Conservation (phyloP, 2,329 filamentous ascomycete species). For the Aspergillus sergii region DNA sequence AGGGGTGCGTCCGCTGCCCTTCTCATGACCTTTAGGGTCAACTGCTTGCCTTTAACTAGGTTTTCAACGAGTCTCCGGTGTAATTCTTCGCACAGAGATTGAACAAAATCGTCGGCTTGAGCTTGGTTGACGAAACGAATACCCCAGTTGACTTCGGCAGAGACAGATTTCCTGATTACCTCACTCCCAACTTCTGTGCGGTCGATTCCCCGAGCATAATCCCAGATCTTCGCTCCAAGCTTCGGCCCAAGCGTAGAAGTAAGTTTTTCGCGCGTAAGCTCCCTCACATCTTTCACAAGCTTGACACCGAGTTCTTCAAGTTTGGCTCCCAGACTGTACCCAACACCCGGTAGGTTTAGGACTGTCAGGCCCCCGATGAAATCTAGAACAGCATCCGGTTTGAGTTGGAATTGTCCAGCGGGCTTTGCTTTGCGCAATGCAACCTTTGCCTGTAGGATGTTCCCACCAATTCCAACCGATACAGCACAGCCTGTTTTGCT, state of each 20-base stretch:
- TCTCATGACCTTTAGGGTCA: constrained; percentile 95
- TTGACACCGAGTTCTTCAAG: constrained; percentile 84
- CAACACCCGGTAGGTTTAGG: constrained; percentile 86
- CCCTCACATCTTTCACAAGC: constrained; percentile 79
- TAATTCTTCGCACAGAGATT: constrained; percentile 81
- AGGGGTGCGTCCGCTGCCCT: constrained; percentile 82
- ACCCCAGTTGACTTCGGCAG: constrained; percentile 97
- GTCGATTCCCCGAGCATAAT: constrained; percentile 89
- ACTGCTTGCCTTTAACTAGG: constrained; percentile 79
- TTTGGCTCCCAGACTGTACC: constrained; percentile 82
- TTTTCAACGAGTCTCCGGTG: constrained; percentile 79
- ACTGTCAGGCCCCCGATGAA: constrained; percentile 79
- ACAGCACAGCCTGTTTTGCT: constrained; percentile 79
- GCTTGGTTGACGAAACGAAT: constrained; percentile 88
- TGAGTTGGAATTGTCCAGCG: constrained; percentile 86
- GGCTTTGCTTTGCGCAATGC: constrained; percentile 91
- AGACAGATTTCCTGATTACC: constrained; percentile 86
- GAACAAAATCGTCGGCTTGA: constrained; percentile 92
- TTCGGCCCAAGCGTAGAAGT: constrained; percentile 79
- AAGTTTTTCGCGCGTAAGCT: constrained; percentile 74
- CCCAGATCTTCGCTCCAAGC: constrained; percentile 86
- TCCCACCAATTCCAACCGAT: constrained; percentile 88
- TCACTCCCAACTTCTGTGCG: constrained; percentile 82
- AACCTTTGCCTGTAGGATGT: constrained; percentile 88
- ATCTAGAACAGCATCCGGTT: constrained; percentile 74